These are phyloP conservation scores for Lepiota venenata DNA, from an alignment of 768 basidiomycete species.

Conservation along the genomic window DNA sequence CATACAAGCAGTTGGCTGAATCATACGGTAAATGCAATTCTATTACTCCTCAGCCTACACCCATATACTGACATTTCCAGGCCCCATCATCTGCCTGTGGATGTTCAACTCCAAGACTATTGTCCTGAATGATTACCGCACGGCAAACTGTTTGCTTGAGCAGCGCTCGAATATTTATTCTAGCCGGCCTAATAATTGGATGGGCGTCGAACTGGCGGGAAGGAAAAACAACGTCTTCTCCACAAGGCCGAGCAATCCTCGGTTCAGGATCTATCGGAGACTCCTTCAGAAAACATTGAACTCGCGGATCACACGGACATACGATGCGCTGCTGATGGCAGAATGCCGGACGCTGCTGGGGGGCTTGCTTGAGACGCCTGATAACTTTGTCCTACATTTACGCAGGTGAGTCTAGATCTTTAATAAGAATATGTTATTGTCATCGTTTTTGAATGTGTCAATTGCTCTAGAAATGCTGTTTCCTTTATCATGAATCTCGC, in stretches of 20 bases:
- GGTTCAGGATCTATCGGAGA: conserved; percentile 32
- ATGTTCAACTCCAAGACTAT: conserved; percentile 36
- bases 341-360: conserved; percentile 27
- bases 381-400: conserved; percentile 24
- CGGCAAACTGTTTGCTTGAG: conserved; percentile 44
- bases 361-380: conserved; percentile 25
- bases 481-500: conserved; percentile 34
- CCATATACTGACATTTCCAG: conserved; percentile 16
- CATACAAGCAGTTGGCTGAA: conserved; percentile 17
- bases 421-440: neutral
- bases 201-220: conserved; percentile 28
- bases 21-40: conserved; percentile 15
- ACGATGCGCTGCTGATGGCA: conserved; percentile 25
- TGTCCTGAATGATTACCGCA: conserved; percentile 41
- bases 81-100: conserved; percentile 38
- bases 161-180: conserved; percentile 46
- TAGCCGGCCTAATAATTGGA: conserved; percentile 36
- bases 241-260: conserved; percentile 26
- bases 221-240: conserved; percentile 27
- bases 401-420: conserved; percentile 22
- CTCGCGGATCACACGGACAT: conserved; percentile 28
- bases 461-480: conserved; percentile 26
- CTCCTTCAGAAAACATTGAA: conserved; percentile 35
- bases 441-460: neutral
- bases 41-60: neutral